Conservation (phyloP, 805 yeast species). For the Yarrowia sp. region DNA sequence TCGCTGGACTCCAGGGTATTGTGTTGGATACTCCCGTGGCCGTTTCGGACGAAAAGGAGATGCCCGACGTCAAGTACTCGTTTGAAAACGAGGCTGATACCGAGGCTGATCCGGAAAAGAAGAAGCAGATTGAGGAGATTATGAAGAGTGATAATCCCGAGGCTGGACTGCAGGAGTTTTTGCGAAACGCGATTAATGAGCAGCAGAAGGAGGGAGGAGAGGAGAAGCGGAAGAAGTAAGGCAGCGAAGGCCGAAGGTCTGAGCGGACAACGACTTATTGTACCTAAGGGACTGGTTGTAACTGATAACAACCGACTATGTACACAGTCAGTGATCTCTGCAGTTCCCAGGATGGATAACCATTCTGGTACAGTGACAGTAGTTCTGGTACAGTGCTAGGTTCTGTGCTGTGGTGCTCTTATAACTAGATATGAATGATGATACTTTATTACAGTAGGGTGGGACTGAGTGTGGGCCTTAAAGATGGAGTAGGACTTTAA, state of each 20-base stretch:
- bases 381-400: too few species aligned
- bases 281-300: too few species aligned
- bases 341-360: too few species aligned
- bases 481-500: too few species aligned
- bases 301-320: too few species aligned
- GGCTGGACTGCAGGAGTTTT: slow-evolving; percentile 64
- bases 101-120: slow-evolving; percentile 52
- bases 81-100: slow-evolving; percentile 38
- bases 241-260: not conserved
- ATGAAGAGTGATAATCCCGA: slow-evolving; percentile 79
- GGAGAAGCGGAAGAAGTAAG: not conserved
- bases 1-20: slow-evolving; percentile 46
- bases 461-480: too few species aligned
- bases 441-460: too few species aligned
- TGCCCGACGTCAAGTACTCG: slow-evolving; percentile 30
- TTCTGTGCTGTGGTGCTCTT: too few species aligned
- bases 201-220: slow-evolving; percentile 36
- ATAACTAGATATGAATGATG: not conserved
- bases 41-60: slow-evolving; percentile 24
- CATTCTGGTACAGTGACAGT: too few species aligned
- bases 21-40: slow-evolving; percentile 30
- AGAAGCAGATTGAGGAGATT: slow-evolving; percentile 64
- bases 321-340: too few species aligned
- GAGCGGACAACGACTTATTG: not conserved
- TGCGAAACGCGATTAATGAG: slow-evolving; percentile 61